These are phyloP conservation scores for Apiospora hydei DNA, from an alignment of 2,329 filamentous ascomycete species.

Conservation along the genomic window DNA sequence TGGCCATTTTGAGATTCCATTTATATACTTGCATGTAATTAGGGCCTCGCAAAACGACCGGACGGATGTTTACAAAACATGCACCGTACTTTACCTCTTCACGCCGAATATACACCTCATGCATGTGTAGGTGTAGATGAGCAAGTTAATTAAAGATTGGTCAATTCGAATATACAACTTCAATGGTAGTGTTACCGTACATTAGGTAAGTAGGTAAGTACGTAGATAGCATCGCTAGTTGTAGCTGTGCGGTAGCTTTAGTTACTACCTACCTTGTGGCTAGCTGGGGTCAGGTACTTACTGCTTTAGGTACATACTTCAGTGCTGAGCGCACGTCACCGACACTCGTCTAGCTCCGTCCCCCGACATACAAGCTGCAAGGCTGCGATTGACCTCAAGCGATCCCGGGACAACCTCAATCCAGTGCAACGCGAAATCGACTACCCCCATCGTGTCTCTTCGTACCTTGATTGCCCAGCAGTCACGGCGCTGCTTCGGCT, in stretches of 20 bases:
- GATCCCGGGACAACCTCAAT: background rate
- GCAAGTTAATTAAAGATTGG: background rate
- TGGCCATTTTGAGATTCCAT: background rate
- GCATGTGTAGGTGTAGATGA: background rate
- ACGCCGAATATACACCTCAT: background rate
- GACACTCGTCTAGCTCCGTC: slow-evolving; percentile 3
- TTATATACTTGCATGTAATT: background rate
- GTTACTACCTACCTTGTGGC: background rate
- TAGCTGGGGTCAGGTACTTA: background rate
- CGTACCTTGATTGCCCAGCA: background rate
- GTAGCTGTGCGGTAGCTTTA: background rate
- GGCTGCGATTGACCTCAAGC: slow-evolving; percentile 2
- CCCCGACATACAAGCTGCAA: slow-evolving; percentile 6
- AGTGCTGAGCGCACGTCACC: background rate
- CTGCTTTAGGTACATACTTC: background rate
- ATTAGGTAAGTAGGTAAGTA: too few relatives aligned
- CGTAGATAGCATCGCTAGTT: too few relatives aligned
- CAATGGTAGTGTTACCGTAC: background rate
- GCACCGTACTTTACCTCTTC: background rate
- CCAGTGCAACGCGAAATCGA: background rate
- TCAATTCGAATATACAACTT: background rate
- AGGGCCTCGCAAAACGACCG: background rate
- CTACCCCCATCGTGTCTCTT: background rate
- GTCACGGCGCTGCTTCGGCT: background rate
- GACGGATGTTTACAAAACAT: background rate